phyloP scores from a whole-genome alignment of 768 basidiomycete genomes.

The Leucocoprinus leucothites region DNA sequence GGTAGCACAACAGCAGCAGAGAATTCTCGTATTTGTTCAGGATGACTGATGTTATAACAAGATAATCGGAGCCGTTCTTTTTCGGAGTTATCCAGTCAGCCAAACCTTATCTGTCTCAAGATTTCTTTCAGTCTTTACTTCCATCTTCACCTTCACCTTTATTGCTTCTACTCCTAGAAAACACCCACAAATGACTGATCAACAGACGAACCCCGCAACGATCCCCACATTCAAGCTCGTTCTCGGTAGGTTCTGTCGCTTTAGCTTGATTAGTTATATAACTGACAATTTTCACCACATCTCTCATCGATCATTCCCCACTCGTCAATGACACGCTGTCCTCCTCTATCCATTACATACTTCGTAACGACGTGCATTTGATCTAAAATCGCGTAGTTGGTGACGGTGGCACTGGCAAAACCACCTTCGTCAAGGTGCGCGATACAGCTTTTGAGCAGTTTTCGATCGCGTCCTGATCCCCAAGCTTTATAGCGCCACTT shows the following conservation, averaged over 20 bases:
- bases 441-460: neutral
- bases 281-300: slow-evolving; percentile 23
- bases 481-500: slow-evolving; percentile 74
- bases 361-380: slow-evolving; percentile 14
- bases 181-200: slow-evolving; percentile 38
- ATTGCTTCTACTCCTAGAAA: slow-evolving; percentile 16
- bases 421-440: slow-evolving; percentile 94
- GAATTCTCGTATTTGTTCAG: neutral
- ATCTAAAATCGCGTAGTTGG: slow-evolving; percentile 55
- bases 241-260: slow-evolving; percentile 62
- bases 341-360: slow-evolving; percentile 17
- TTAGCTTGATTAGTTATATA: slow-evolving; percentile 12
- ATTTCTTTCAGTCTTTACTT: slow-evolving; percentile 32
- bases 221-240: slow-evolving; percentile 99
- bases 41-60: neutral
- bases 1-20: neutral
- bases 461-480: slow-evolving; percentile 37
- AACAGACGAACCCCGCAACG: slow-evolving; percentile 14
- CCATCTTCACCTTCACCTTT: slow-evolving; percentile 24
- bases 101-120: slow-evolving; percentile 41
- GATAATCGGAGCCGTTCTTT: slow-evolving; percentile 20
- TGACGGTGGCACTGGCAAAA: slow-evolving; percentile 97
- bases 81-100: slow-evolving; percentile 34
- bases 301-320: slow-evolving; percentile 54
- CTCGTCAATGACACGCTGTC: slow-evolving; percentile 24